Conservation (phyloP, 176 grass and related monocot genomes). For the Triticum monococcum region DNA sequence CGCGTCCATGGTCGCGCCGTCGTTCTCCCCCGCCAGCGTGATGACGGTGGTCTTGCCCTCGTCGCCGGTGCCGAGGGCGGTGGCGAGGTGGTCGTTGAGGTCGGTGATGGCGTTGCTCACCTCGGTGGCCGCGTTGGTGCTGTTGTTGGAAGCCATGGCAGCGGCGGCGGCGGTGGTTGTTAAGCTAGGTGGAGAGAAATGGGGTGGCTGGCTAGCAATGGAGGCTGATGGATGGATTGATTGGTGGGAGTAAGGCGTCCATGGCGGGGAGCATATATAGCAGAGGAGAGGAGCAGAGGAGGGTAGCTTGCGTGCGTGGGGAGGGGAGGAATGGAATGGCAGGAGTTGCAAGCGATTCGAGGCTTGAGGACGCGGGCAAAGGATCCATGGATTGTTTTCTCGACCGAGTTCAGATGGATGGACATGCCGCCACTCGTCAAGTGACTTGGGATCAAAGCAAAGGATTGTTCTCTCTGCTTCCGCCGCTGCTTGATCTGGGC, state of each 20-base stretch:
- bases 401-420: neutral
- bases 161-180: neutral
- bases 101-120: conserved; percentile 43
- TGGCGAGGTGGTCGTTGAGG: conserved; percentile 59
- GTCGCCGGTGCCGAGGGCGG: neutral
- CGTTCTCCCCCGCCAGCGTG: conserved; percentile 69
- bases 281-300: neutral
- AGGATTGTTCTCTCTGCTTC: neutral
- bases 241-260: neutral
- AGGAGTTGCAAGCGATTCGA: conserved; percentile 27
- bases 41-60: conserved; percentile 32
- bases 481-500: neutral
- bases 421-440: neutral
- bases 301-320: neutral
- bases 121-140: conserved; percentile 7
- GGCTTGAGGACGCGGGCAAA: conserved; percentile 27
- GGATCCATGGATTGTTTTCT: neutral
- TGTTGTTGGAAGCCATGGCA: conserved; percentile 36
- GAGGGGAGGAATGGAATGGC: neutral
- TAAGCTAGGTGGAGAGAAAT: neutral
- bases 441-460: neutral
- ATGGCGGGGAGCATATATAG: neutral
- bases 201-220: neutral
- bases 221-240: neutral
- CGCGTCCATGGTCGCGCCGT: conserved; percentile 56